Base-by-base conservation (phyloP, 306 rosid species). In the Sindora glabra region DNA sequence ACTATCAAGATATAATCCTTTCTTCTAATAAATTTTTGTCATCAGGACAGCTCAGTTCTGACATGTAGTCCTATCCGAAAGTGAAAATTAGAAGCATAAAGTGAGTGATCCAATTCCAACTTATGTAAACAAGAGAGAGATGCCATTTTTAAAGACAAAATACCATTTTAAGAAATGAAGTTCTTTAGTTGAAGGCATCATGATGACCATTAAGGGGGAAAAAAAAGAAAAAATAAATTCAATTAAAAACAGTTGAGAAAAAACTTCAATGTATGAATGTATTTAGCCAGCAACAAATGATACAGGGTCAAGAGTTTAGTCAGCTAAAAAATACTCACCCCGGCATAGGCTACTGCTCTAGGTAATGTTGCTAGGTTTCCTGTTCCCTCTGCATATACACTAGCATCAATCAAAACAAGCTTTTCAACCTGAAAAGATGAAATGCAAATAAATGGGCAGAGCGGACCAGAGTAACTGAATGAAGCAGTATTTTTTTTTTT, bases 331-430 rank as follows among this genome's bases (percentile, higher is more conserved):
- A 71, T 65, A 65, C 83, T 78, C 70, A 86, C 99, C 70, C 96
- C 95, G 0, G 90, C 86, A 73, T 89, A 92, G 13, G 96, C 96
- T 50, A 65, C 62, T 19, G 62, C 27, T 78, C 69, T 83, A 1
- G 96, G 96, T 21, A 86, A 61, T 63, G 72, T 78, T 48, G 96
- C 88, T 32, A 83, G 75, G 59, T 74, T 78, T 70, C 86, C 94
- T 0, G 84, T 82, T 55, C 90, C 96, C 82, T 92, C 83, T 45
- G 90, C 73, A 74, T 88, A 89, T 68, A 86, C 98, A 78, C 98
- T 85, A 44, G 96, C 96, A 72, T 82, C 98, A 55, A 92, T 78
- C 83, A 92, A 79, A 76, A 88, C 81, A 49, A 88, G 92, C 76
- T 80, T 92, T 59, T 92, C 88, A 37, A 92, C 96, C 98, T 92